Evolutionary conservation across 148 eudicot genomes (phyloP).

Genomic region (Persicaria maculosa): DNA sequence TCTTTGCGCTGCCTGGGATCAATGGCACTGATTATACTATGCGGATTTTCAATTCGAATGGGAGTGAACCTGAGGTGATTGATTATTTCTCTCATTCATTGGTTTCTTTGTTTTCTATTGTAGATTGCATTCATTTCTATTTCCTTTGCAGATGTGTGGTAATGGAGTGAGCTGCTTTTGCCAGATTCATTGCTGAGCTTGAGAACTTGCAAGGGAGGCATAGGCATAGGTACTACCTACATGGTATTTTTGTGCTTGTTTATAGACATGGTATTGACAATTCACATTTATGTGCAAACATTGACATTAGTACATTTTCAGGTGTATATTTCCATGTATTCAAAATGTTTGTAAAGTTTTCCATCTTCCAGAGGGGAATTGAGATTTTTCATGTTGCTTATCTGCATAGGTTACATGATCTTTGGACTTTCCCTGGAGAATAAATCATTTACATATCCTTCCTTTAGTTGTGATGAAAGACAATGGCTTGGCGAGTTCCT

Average conservation of each 20-base stretch:
- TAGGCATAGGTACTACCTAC: constrained; percentile 32
- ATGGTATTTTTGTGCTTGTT: background rate
- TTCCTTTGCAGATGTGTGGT: constrained; percentile 76
- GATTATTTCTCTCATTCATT: constrained; percentile 4
- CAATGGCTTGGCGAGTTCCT: background rate
- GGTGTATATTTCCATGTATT: background rate
- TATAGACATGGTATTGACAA: background rate
- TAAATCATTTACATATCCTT: background rate
- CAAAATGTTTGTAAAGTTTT: background rate
- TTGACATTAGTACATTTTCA: background rate
- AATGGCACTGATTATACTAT: constrained; percentile 94
- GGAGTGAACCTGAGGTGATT: constrained; percentile 93
- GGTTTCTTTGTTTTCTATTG: background rate
- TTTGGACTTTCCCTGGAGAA: background rate
- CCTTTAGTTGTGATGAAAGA: background rate
- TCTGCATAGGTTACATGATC: background rate
- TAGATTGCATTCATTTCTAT: constrained; percentile 5
- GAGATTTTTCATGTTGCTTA: background rate
- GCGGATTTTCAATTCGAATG: constrained; percentile 98
- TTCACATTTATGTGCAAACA: background rate
- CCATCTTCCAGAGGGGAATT: too few relatives aligned
- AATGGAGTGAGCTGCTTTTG: constrained; percentile 96
- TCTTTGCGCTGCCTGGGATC: constrained; percentile 88
- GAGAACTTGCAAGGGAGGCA: constrained; percentile 64
- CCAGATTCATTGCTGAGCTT: constrained; percentile 82